These are phyloP conservation scores for Phytophthora hybrid DNA, from an alignment of 352 stramenopile species.

Conservation along the genomic window DNA sequence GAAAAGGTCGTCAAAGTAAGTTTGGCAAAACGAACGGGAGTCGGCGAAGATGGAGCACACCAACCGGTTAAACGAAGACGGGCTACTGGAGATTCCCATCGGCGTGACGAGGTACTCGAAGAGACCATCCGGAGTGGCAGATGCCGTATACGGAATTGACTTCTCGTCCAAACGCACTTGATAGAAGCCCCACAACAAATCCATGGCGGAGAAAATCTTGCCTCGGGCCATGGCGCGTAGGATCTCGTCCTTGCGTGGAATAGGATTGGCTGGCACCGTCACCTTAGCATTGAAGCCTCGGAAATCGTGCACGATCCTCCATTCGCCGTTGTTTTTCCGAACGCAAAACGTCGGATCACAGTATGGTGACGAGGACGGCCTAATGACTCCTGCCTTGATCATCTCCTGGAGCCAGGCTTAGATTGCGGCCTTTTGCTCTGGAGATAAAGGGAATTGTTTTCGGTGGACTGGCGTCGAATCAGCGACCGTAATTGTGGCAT, in stretches of 20 bases:
- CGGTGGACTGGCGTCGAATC: slow-evolving; percentile 8
- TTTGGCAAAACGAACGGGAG: background rate
- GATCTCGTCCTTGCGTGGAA: slow-evolving; percentile 19
- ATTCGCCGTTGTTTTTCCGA: slow-evolving; percentile 9
- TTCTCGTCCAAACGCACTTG: slow-evolving; percentile 10
- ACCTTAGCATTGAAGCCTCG: slow-evolving; percentile 10
- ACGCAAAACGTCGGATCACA: slow-evolving; percentile 24
- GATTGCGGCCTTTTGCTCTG: slow-evolving; percentile 14
- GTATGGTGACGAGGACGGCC: slow-evolving; percentile 7
- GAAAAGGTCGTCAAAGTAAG: background rate
- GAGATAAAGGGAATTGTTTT: slow-evolving; percentile 12
- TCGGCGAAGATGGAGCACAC: background rate
- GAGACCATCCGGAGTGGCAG: slow-evolving; percentile 12
- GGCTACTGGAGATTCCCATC: background rate
- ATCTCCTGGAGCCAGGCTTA: slow-evolving; percentile 10
- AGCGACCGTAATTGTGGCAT: slow-evolving; percentile 7
- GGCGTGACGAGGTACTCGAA: slow-evolving; percentile 13
- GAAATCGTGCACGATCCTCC: slow-evolving; percentile 22
- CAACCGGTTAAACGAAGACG: background rate
- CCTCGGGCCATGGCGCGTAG: background rate
- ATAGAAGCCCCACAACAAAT: slow-evolving; percentile 18
- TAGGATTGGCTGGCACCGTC: slow-evolving; percentile 10
- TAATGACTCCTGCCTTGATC: slow-evolving; percentile 6
- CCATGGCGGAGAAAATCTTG: slow-evolving; percentile 13
- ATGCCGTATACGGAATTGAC: slow-evolving; percentile 5